Conservation (phyloP, 768 basidiomycete species). For the Mycena albidolilacea region DNA sequence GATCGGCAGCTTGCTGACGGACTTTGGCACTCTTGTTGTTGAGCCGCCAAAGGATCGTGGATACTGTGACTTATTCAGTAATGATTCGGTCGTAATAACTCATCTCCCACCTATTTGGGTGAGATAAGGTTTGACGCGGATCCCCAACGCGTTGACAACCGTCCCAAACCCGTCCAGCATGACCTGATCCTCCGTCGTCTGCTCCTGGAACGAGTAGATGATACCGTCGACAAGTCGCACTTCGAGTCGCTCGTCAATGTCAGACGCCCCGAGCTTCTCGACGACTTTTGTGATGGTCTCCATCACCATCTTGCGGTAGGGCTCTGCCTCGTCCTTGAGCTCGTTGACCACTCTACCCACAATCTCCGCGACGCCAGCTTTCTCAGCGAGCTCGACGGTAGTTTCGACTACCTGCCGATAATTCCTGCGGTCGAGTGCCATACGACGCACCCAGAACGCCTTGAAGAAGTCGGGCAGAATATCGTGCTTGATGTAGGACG, state of each 20-base stretch:
- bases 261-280: conserved; percentile 93
- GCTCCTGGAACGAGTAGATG: conserved; percentile 99
- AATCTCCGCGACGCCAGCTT: conserved; percentile 96
- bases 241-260: conserved; percentile 96
- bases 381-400: conserved; percentile 97
- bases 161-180: conserved; percentile 99
- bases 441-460: conserved; percentile 97
- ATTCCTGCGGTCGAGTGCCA: conserved; percentile 97
- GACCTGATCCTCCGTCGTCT: conserved; percentile 98
- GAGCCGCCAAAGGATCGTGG: conserved; percentile 98
- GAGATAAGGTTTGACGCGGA: conserved; percentile 97
- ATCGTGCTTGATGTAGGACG: conserved; percentile 96
- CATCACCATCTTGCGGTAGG: conserved; percentile 99
- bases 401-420: conserved; percentile 99
- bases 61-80: conserved; percentile 49
- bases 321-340: conserved; percentile 91
- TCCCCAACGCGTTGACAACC: conserved; percentile 95
- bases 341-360: conserved; percentile 92
- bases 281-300: conserved; percentile 99
- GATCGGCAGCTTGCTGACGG: conserved; percentile 98
- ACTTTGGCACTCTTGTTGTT: conserved; percentile 99
- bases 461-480: conserved; percentile 99
- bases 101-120: conserved; percentile 85
- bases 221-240: conserved; percentile 97
- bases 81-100: neutral